Conservation (phyloP, 2,329 filamentous ascomycete genomes). For the Penicillium sp. region DNA sequence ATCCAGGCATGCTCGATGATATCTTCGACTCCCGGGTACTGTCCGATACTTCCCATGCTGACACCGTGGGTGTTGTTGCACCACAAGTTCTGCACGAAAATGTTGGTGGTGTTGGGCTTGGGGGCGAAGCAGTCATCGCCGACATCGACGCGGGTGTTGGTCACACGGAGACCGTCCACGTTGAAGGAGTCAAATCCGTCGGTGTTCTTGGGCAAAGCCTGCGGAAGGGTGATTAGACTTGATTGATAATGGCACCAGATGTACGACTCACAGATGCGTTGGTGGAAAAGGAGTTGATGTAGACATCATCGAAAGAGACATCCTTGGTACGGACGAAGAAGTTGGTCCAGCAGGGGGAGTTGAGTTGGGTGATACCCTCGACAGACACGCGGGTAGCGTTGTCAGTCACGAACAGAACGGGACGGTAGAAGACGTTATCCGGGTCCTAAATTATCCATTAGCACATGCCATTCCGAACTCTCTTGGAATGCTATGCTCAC, state of each 20-base stretch:
- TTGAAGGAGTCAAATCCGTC: conserved; percentile 57
- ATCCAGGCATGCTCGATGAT: conserved; percentile 51
- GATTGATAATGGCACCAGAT: not conserved
- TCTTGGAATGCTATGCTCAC: conserved; percentile 9
- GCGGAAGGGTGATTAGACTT: conserved; percentile 8
- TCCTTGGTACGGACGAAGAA: conserved; percentile 53
- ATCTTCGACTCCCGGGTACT: conserved; percentile 48
- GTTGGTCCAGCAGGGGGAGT: conserved; percentile 57
- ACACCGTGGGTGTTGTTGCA: conserved; percentile 53
- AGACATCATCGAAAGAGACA: conserved; percentile 47
- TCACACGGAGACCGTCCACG: conserved; percentile 46
- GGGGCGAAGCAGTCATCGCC: conserved; percentile 56
- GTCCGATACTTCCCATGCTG: conserved; percentile 52
- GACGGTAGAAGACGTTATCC: conserved; percentile 49
- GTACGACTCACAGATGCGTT: conserved; percentile 31
- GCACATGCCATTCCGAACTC: not conserved
- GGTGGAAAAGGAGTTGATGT: conserved; percentile 48
- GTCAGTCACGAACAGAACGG: conserved; percentile 54
- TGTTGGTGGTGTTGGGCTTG: conserved; percentile 51
- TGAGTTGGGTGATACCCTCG: conserved; percentile 51
- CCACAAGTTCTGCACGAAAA: conserved; percentile 53
- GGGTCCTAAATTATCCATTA: conserved; percentile 33
- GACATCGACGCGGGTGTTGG: conserved; percentile 46
- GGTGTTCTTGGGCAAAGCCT: conserved; percentile 50
- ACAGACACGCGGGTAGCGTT: conserved; percentile 52